Base-by-base conservation (phyloP, 2,329 filamentous ascomycete genomes). In the Pseudogymnoascus sp. region DNA sequence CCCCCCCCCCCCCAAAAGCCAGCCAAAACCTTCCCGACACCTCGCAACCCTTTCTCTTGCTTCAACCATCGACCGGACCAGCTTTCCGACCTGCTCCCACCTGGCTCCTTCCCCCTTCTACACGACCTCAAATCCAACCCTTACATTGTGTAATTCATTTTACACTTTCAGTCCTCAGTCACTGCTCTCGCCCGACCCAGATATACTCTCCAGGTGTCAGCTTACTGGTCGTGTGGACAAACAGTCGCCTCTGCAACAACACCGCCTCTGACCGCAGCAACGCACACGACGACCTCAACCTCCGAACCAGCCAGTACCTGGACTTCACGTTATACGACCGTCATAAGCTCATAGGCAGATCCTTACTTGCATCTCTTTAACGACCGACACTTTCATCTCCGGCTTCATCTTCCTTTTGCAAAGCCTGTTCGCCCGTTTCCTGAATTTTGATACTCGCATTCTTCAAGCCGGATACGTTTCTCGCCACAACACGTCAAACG, bases 221-320 rank as follows among this genome's bases (percentile, higher is more conserved):
- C 43, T 50, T 50, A 50, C 43, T 50, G 43, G 43, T 50, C 43
- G 43, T 50, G 43, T 50, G 43, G 25, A 50, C 43, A 50, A 50
- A 50, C 43, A 50, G 43, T 50, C 43, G 43, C 43, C 43, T 16
- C 43, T 50, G n/a, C n/a, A n/a, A n/a, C 43, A 50, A 50, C 43
- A 50, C 43, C 43, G 43, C 43, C 43, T 50, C 43, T 50, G 43
- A 50, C 41, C 41, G 41, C 41, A 50, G 41, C 41, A 39, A 47
- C 41, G 14, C 22, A n/a, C 41, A 50, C 41, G 41, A 50, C 41
- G 22, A n/a, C 43, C 43, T 18, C 43, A 50, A 30, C 25, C n/a
- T 14, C 43, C 43, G 43, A 50, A 30, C 43, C 43, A 50, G 16
- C 43, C 25, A 50, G 43, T 50, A 22, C 25, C 43, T 30, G 43